phyloP scores from a whole-genome alignment of 2,329 filamentous ascomycete species.

The Colletotrichum theobromicola region DNA sequence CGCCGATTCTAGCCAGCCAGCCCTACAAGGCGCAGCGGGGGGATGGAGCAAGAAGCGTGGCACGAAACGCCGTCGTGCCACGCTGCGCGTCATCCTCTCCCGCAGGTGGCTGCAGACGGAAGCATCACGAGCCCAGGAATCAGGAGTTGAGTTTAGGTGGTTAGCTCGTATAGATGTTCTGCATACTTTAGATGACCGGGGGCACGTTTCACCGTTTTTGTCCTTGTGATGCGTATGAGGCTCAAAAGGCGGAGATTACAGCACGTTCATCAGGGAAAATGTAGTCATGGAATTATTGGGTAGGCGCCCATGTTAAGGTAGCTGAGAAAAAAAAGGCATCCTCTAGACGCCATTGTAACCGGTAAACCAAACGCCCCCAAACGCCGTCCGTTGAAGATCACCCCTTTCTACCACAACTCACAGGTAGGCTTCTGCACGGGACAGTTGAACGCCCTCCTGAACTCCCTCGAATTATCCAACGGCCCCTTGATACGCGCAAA shows the following conservation, averaged over 20 bases:
- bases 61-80: not conserved
- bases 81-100: not conserved
- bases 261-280: not conserved
- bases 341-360: not conserved
- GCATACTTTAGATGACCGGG: not conserved
- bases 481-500: conserved; percentile 66
- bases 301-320: not conserved
- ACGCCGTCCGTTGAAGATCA: not conserved
- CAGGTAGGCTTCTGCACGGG: conserved; percentile 69
- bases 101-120: not conserved
- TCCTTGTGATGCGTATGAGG: not conserved
- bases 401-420: conserved; percentile 64
- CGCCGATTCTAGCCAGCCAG: not conserved
- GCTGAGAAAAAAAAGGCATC: not conserved
- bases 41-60: not conserved
- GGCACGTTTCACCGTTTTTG: not conserved
- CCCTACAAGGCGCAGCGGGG: not conserved
- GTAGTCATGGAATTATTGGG: not conserved
- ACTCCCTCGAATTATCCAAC: conserved; percentile 70
- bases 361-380: not conserved
- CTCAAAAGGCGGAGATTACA: not conserved
- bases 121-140: not conserved
- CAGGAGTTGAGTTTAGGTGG: not conserved
- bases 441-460: conserved; percentile 71
- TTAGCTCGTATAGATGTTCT: not conserved